Evolutionary conservation across 768 basidiomycete species (phyloP), one percentile per base, ranked within the genome.

Genomic region (Hirschioporus abietinus): DNA sequence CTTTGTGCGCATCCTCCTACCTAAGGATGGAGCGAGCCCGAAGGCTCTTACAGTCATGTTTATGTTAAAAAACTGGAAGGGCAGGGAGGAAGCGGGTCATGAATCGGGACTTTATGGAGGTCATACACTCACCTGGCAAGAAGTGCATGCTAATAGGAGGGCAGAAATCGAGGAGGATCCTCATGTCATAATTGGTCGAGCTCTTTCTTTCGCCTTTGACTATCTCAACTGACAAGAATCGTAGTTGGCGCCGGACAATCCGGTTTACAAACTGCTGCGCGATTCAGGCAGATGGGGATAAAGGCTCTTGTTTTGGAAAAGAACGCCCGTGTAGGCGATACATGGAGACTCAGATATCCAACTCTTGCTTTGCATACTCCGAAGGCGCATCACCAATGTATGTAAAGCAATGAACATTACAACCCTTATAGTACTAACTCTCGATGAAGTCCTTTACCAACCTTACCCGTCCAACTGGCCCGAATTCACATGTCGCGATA

Each of bases 221-320:
- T 34, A 35, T 24, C 24, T 12, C 65, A 60, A 10, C 64, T 34
- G 63, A 64, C n/a, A 63, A 63, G 25, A 9, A 15, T 58, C 18
- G 10, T 61, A 81, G 81, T 83, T n/a, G 82, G 82, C 25, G 80
- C 66, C 0, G 82, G 79, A 0, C 82, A 83, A 65, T 77, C 73
- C 18, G 82, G 82, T 10, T 71, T 84, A n/a, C 75, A 75, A 15
- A 66, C 81, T 8, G 82, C 78, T 0, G 81, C 82, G 6, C 77
- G 81, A 1, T 76, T 83, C 66, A 76, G 78, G 66, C 75, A 79
- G 57, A 78, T 82, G 76, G 70, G 77, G 10, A 78, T 83, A 10
- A 73, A 71, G 0, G 65, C 78, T 2, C 71, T 84, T 1, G 70
- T 83, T 1, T 70, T 84, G 18, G 82, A 83, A 64, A 70, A 66